Base-by-base conservation (phyloP, 163 green algal genomes). In the Prototheca wickerhamii region DNA sequence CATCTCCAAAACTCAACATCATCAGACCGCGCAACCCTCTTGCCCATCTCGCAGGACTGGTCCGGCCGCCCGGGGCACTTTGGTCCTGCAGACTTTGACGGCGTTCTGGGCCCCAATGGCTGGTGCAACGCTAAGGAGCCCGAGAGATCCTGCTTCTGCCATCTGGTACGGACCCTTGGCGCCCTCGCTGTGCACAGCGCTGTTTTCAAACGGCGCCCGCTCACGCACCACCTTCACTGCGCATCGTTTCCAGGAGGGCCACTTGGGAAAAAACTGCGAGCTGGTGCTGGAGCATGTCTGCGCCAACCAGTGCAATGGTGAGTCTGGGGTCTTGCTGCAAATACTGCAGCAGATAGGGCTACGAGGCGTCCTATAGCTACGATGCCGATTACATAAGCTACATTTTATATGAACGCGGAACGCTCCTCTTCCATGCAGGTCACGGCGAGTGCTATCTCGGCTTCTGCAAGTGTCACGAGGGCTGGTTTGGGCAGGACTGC, bases 401-500 rank as follows among this genome's bases (percentile, higher is more conserved):
- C n/a, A 12, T 2, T 18, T 15, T 25, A 23, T 29, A 12, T 55
- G 46, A 23, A 23, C n/a, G n/a, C n/a, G n/a, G n/a, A n/a, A n/a
- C n/a, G n/a, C n/a, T n/a, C n/a, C n/a, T n/a, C n/a, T n/a, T 55
- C 15, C 21, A 23, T 35, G 26, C 52, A 59, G 80, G 80, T 6
- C 52, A 64, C 17, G 86, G 86, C 0, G 63, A 76, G 26, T 93
- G 86, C 63, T 18, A 68, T 26, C 46, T 44, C 21, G 86, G 86
- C 17, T 92, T 85, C 55, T 93, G 86, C 76, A 78, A 84, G 25
- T 91, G 79, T 54, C 34, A 69, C 32, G 17, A 35, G 23, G 84
- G 81, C 15, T 84, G 54, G 43, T 81, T 65, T 54, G 72, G 78
- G 21, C 71, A 77, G 6, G 78, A 82, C 58, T 82, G 79, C 56